phyloP scores from a whole-genome alignment of 768 basidiomycete genomes.

The Collybia nuda region DNA sequence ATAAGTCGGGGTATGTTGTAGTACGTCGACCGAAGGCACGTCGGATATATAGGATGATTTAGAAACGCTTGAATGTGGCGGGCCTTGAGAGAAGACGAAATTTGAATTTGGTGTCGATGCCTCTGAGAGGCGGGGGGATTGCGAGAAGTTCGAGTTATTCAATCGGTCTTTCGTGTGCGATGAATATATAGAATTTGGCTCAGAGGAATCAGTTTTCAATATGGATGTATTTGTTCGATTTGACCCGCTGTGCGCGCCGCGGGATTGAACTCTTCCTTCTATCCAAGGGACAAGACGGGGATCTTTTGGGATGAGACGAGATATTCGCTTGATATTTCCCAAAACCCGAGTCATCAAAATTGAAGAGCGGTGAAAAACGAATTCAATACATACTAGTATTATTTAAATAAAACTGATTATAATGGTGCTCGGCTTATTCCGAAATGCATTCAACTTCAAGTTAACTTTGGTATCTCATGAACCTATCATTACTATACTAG shows the following conservation, averaged over 20 bases:
- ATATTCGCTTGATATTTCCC: conserved; percentile 7
- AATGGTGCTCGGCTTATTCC: too few species aligned
- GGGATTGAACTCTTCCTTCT: neutral
- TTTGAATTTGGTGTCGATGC: conserved; percentile 5
- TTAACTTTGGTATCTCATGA: too few species aligned
- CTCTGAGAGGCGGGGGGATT: conserved; percentile 7
- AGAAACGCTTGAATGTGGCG: conserved; percentile 2
- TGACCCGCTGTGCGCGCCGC: conserved; percentile 10
- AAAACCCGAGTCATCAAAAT: neutral
- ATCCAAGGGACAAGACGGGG: neutral
- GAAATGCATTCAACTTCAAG: too few species aligned
- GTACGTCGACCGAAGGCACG: conserved; percentile 19
- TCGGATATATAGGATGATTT: conserved; percentile 10
- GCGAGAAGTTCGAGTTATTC: conserved; percentile 3
- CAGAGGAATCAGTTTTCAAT: neutral
- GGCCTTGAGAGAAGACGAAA: conserved; percentile 9
- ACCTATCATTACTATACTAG: too few species aligned
- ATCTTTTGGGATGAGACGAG: conserved; percentile 9
- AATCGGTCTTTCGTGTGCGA: conserved; percentile 11
- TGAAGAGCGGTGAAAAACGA: too few species aligned
- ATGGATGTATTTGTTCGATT: conserved; percentile 12
- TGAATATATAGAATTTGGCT: conserved; percentile 9
- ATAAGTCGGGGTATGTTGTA: conserved; percentile 38
- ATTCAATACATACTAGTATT: too few species aligned
- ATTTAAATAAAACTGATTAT: too few species aligned